phyloP scores from a whole-genome alignment of 2,329 filamentous ascomycete species.

The Cephalotrichum gorgonifer region DNA sequence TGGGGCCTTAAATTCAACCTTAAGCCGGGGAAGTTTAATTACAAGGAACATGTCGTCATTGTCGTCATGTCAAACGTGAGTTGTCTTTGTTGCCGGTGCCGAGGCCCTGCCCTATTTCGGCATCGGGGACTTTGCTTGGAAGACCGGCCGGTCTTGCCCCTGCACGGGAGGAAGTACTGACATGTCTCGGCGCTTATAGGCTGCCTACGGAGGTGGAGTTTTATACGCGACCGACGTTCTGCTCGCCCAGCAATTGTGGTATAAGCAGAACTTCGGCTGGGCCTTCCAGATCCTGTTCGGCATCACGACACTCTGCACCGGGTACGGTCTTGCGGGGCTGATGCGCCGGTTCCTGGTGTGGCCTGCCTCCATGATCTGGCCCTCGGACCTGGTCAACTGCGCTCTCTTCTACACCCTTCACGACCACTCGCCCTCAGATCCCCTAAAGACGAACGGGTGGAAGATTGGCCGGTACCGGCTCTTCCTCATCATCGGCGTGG shows the following conservation, averaged over 20 bases:
- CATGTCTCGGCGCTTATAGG: slow-evolving; percentile 25
- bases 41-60: slow-evolving; percentile 52
- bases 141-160: not conserved
- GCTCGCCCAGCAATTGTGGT: slow-evolving; percentile 33
- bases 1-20: slow-evolving; percentile 46
- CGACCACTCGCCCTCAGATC: slow-evolving; percentile 43
- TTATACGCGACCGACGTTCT: slow-evolving; percentile 44
- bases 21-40: slow-evolving; percentile 47
- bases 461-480: slow-evolving; percentile 44
- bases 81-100: no score
- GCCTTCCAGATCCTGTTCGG: slow-evolving; percentile 49
- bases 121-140: not conserved
- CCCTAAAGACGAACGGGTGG: slow-evolving; percentile 45
- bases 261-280: slow-evolving; percentile 42
- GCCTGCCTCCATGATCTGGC: slow-evolving; percentile 57
- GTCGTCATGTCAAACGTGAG: slow-evolving; percentile 55
- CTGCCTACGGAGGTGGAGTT: slow-evolving; percentile 46
- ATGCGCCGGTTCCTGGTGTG: slow-evolving; percentile 47
- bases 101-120: not conserved
- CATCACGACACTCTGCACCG: slow-evolving; percentile 51
- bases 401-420: slow-evolving; percentile 56
- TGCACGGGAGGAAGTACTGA: not conserved
- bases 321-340: slow-evolving; percentile 53
- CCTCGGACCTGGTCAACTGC: slow-evolving; percentile 47
- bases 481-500: slow-evolving; percentile 41